Percentiles rank a stretch among this genome's conserved stretches.
phyloP scores from a whole-genome alignment of 306 rosid genomes.

The Castanea sativa region DNA sequence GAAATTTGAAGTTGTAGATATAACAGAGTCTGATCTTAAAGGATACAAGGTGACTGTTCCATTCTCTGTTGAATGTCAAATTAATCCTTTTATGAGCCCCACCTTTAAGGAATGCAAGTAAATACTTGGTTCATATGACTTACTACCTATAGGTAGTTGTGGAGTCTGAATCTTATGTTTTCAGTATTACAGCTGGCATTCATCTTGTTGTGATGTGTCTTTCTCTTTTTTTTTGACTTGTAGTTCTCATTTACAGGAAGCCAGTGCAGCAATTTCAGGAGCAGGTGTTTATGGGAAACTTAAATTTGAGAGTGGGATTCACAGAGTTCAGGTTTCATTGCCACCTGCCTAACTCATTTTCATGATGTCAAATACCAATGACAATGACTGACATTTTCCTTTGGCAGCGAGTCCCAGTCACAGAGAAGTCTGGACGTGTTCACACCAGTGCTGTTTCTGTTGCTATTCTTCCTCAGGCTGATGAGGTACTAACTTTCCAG shows the following conservation, averaged over 20 bases:
- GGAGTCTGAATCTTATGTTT: slow-evolving; percentile 10
- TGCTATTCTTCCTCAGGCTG: slow-evolving; percentile 95
- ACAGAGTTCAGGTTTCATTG: slow-evolving; percentile 82
- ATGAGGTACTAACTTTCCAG: slow-evolving; percentile 52
- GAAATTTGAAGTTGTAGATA: slow-evolving; percentile 77
- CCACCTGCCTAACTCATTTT: slow-evolving; percentile 17
- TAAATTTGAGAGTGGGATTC: slow-evolving; percentile 95
- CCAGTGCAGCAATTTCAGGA: slow-evolving; percentile 85
- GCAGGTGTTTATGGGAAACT: slow-evolving; percentile 76
- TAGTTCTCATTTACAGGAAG: slow-evolving; percentile 57
- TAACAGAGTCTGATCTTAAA: slow-evolving; percentile 75
- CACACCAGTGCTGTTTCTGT: slow-evolving; percentile 98
- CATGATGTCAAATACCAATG: slow-evolving; percentile 9
- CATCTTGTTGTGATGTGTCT: slow-evolving; percentile 3
- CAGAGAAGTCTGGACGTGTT: slow-evolving; percentile 88
- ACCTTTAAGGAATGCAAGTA: not conserved
- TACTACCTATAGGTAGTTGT: not conserved
- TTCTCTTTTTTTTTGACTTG: slow-evolving; percentile 2
- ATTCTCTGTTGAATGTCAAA: slow-evolving; percentile 4
- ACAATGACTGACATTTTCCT: slow-evolving; percentile 23
- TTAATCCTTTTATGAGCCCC: not conserved
- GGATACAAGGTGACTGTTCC: slow-evolving; percentile 68
- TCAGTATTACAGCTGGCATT: slow-evolving; percentile 3
- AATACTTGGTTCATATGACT: slow-evolving; percentile 2
- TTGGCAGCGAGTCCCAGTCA: slow-evolving; percentile 83